A percentile compares a stretch with the other conserved stretches of the same genome.
phyloP scores from a whole-genome alignment of 257 asterid species.

The Ballota nigra region DNA sequence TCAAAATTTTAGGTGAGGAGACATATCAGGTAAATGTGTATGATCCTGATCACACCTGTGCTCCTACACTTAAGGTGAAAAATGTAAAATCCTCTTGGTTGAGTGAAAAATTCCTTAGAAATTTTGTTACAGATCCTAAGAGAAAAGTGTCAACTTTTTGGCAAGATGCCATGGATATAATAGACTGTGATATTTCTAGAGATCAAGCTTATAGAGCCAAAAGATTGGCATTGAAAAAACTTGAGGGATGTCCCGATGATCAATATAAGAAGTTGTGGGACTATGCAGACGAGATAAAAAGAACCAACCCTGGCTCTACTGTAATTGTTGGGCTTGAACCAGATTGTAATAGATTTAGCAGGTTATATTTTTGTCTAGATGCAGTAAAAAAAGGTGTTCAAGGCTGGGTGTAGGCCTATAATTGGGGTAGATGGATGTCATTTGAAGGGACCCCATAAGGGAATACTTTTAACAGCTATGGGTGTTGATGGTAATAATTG shows the following conservation, averaged over 20 bases:
- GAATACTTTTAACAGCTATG: not conserved
- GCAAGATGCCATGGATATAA: not conserved
- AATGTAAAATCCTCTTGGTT: not conserved
- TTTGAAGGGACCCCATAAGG: no score
- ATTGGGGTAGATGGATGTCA: no score
- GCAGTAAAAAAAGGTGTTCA: not conserved
- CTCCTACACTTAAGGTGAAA: not conserved
- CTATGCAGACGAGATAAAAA: not conserved
- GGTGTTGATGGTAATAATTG: not conserved
- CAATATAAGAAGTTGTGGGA: not conserved
- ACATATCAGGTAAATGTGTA: no score
- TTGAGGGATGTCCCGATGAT: not conserved
- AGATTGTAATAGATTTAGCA: not conserved
- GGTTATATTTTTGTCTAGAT: not conserved
- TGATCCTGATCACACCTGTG: no score
- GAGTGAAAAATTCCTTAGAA: not conserved
- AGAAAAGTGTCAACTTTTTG: not conserved
- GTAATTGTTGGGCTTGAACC: not conserved
- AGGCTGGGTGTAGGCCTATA: no score
- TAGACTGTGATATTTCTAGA: not conserved
- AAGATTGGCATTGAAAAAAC: not conserved
- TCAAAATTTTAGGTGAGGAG: no score
- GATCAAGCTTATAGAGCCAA: not conserved
- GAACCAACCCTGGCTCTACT: not conserved
- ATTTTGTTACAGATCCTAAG: not conserved